Evolutionary conservation across 306 rosid species (phyloP), one percentile per base, ranked within the genome.

Genomic region (Glycine latifolia): DNA sequence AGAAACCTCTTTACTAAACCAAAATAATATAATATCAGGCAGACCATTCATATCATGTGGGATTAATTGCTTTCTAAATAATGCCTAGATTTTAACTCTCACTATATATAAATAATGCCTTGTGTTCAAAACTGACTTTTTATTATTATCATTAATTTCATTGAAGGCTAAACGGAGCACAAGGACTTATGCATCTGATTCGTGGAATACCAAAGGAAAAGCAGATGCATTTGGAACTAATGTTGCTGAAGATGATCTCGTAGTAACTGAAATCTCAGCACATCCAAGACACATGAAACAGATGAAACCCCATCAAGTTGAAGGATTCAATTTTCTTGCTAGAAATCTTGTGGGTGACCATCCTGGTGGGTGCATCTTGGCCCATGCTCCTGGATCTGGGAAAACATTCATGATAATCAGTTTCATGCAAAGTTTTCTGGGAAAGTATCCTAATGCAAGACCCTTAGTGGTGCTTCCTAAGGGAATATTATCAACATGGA

Each of bases 211-310:
- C 16, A 86, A 85, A 84, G 92, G 66, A 37, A 89, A 67, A 84
- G 83, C 82, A 12, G 90, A 89, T 35, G 54, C 63, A 7, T 78
- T 7, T 78, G 95, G 91, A 62, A 77, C 91, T 79, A 81, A 84
- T 66, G 49, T 90, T 60, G 80, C 87, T 37, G 90, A 81, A 44
- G 95, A 90, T 44, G 91, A 76, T 67, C 71, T 89, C 72, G 35
- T 71, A 4, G 58, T 84, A 16, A 73, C 88, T 71, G 95, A 89
- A 55, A 82, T 92, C 48, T 83, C 85, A 82, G 94, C 93, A 0
- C 97, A 95, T 85, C 99, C 99, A 2, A 82, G 97, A 63, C 97
- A 92, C 81, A 78, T 73, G 72, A 92, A 91, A 66, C 91, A 91
- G 79, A 95, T 92, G 99, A 95, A 90, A 83, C 90, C 95, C 33